Conservation (phyloP, 208 protist genomes). For the Leishmania tropica region DNA sequence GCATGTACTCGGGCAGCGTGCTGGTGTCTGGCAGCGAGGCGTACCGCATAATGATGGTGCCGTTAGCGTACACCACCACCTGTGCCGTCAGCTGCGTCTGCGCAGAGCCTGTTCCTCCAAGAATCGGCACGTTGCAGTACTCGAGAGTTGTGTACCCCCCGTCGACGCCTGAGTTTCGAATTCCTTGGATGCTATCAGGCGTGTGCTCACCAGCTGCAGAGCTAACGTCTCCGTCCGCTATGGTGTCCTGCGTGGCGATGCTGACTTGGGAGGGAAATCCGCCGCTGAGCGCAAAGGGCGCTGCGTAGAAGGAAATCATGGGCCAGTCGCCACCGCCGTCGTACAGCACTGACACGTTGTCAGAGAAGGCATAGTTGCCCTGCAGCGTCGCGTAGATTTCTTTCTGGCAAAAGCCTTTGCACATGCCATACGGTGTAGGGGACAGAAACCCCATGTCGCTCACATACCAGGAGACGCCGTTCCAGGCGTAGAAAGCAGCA, state of each 20-base stretch:
- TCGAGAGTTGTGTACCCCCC: conserved; percentile 10
- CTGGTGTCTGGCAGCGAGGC: conserved; percentile 17
- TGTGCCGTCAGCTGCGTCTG: conserved; percentile 38
- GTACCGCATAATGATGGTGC: conserved; percentile 60
- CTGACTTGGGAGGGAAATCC: not conserved
- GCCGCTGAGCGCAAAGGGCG: not conserved
- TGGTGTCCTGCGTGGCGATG: conserved; percentile 5
- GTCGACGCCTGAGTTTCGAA: no score
- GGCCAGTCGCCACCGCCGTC: conserved; percentile 42
- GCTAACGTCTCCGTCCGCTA: not conserved
- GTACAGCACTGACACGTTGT: not conserved
- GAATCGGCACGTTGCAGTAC: conserved; percentile 19
- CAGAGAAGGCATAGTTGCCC: conserved; percentile 28
- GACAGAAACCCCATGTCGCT: conserved; percentile 41
- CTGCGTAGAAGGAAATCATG: conserved; percentile 42
- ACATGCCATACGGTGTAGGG: conserved; percentile 39
- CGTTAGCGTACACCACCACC: conserved; percentile 44
- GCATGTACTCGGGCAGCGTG: not conserved
- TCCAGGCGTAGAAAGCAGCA: conserved; percentile 39
- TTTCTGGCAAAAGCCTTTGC: conserved; percentile 28
- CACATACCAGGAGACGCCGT: conserved; percentile 31
- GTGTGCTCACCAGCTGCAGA: no score
- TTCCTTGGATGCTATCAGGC: no score
- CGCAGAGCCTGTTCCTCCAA: not conserved
- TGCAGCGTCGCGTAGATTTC: conserved; percentile 12